A percentile compares a stretch with the other conserved stretches of the same genome.
Evolutionary conservation across 495 filamentous ascomycete species (phyloP).

Genomic region (Sporormia fimetaria): DNA sequence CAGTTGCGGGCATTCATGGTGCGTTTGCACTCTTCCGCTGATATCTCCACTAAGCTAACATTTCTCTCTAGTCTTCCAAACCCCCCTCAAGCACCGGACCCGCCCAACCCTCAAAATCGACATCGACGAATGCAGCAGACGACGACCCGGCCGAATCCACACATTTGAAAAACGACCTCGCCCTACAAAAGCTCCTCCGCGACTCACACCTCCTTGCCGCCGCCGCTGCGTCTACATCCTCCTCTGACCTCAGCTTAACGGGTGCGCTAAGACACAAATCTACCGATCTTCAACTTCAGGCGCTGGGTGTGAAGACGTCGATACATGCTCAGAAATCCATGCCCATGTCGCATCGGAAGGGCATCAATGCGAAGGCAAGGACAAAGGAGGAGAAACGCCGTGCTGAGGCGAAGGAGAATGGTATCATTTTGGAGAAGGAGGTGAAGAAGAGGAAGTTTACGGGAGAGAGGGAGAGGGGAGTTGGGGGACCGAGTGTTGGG

Average conservation of each 20-base stretch:
- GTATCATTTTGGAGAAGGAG: constrained; percentile 69
- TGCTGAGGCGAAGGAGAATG: constrained; percentile 74
- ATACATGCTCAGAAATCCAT: constrained; percentile 67
- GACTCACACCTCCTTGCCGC: constrained; percentile 81
- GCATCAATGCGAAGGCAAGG: constrained; percentile 55
- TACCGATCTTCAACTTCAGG: constrained; percentile 66
- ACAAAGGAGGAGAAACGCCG: constrained; percentile 59
- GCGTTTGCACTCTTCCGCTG: constrained; percentile 17
- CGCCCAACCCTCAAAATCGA: constrained; percentile 18
- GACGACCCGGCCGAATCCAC: constrained; percentile 44
- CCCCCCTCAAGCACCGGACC: constrained; percentile 31
- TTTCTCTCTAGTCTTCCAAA: constrained; percentile 40
- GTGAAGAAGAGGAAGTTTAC: constrained; percentile 35
- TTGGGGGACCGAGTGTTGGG: constrained; percentile 66
- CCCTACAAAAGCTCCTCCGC: constrained; percentile 72
- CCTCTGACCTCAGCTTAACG: constrained; percentile 40
- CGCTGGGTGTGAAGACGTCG: constrained; percentile 65
- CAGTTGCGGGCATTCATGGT: constrained; percentile 75
- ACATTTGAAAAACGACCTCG: constrained; percentile 84
- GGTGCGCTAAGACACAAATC: constrained; percentile 63
- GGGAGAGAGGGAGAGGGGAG: constrained; percentile 48
- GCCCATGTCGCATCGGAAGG: constrained; percentile 69
- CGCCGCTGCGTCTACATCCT: constrained; percentile 29
- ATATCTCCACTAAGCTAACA: constrained; percentile 7
- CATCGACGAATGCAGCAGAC: constrained; percentile 32